A percentile compares a stretch with the other conserved stretches of the same genome.
These are phyloP conservation scores for Albifimbria verrucaria DNA, from an alignment of 2,329 filamentous ascomycete species.

Conservation along the genomic window DNA sequence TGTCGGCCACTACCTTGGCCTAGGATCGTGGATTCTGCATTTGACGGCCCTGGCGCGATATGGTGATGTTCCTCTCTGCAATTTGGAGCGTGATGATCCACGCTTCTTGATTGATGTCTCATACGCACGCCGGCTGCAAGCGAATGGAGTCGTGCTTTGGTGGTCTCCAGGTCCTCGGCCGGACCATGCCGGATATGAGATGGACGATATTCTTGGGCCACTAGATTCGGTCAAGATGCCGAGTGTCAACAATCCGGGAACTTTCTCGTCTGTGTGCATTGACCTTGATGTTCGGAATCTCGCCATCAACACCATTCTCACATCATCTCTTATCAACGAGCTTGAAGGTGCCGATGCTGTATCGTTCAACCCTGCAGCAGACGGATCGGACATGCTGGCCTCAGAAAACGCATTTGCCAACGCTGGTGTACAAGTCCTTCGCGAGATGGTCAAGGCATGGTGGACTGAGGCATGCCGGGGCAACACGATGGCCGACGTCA, in stretches of 20 bases:
- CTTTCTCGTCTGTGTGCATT: conserved; percentile 94
- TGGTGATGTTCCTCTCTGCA: conserved; percentile 91
- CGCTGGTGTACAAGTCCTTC: conserved; percentile 82
- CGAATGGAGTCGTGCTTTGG: conserved; percentile 93
- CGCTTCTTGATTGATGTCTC: conserved; percentile 94
- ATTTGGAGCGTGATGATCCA: conserved; percentile 90
- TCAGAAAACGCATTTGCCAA: conserved; percentile 92
- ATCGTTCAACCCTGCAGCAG: conserved; percentile 64
- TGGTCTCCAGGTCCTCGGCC: conserved; percentile 87
- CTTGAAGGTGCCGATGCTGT: conserved; percentile 86
- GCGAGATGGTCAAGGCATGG: conserved; percentile 99
- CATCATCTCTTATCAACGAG: conserved; percentile 94
- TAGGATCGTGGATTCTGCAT: conserved; percentile 91
- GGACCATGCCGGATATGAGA: conserved; percentile 94
- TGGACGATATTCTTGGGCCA: conserved; percentile 79
- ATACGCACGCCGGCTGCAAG: conserved; percentile 84
- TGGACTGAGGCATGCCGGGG: conserved; percentile 91
- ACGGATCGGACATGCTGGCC: conserved; percentile 56
- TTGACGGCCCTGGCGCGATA: conserved; percentile 85
- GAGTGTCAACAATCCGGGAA: conserved; percentile 86
- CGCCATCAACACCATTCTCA: conserved; percentile 95
- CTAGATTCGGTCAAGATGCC: conserved; percentile 91
- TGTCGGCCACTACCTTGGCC: conserved; percentile 83
- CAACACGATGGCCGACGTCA: conserved; percentile 92
- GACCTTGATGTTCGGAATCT: conserved; percentile 92